Evolutionary conservation across 202 grass and related monocot species (phyloP).

Genomic region (Digitaria exilis): DNA sequence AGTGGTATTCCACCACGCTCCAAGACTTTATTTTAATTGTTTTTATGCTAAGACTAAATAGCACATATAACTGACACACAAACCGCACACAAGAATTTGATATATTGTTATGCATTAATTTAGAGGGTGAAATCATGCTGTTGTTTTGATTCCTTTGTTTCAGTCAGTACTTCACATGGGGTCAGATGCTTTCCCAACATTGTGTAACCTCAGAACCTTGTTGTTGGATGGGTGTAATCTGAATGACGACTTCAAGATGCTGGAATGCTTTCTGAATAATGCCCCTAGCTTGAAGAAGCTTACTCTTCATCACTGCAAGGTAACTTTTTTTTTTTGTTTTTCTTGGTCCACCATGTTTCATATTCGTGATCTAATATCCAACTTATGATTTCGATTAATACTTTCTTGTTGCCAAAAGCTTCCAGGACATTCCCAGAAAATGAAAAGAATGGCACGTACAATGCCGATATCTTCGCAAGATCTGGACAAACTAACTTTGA

Average conservation of each 20-base stretch:
- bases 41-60: too few species aligned
- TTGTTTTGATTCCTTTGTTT: background rate
- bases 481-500: too few species aligned
- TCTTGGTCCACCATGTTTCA: background rate
- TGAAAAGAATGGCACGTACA: too few species aligned
- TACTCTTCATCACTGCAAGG: slow-evolving; percentile 29
- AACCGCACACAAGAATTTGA: background rate
- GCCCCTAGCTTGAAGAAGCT: slow-evolving; percentile 32
- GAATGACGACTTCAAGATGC: slow-evolving; percentile 8
- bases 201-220: slow-evolving; percentile 24
- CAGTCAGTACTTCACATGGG: background rate
- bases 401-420: too few species aligned
- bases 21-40: background rate
- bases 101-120: too few species aligned
- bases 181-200: slow-evolving; percentile 28
- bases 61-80: background rate
- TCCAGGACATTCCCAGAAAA: too few species aligned
- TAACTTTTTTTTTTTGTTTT: background rate
- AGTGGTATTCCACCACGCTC: background rate
- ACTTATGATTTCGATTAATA: too few species aligned
- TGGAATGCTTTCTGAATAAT: slow-evolving; percentile 20
- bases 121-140: background rate
- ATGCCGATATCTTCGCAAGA: too few species aligned
- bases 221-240: slow-evolving; percentile 16
- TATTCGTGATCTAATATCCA: too few species aligned